Base-by-base conservation (phyloP, 495 filamentous ascomycete genomes). In the Penicillium macrosclerotiorum region DNA sequence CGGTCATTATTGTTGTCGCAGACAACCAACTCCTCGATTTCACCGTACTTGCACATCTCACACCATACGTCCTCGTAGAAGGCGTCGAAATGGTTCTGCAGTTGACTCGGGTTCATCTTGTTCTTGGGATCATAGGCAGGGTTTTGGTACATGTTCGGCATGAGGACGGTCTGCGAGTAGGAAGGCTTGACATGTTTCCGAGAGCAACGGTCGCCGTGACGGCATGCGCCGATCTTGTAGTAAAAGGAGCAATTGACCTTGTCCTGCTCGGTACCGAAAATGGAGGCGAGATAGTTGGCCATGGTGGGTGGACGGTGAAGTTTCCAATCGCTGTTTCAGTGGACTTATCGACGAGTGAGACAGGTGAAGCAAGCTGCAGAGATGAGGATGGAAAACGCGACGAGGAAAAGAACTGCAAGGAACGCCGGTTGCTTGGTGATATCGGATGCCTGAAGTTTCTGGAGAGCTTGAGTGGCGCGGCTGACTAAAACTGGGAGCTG, bases 31-130 rank as follows among this genome's bases (percentile, higher is more conserved):
- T 94, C 89, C 72, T 94, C 89, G 9, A 90, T 70, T 73, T 94
- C 89, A 38, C 89, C 89, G 64, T 90, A 92, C 69, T 88, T 85
- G 83, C 88, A 92, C 85, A 98, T 88, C 79, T 98, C 93, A 76
- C 92, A 96, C 89, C 93, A 98, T 54, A 98, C 85, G 67, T 98
- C 93, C 74, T 98, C 93, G 76, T 98, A 98, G 75, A 98, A 98
- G 55, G 93, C 92, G 72, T 98, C 94, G 63, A 97, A 98, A 76
- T 98, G 93, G 73, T 92, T 94, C 73, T 96, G 92, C 64, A 96
- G 83, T 76, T 98, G 93, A 51, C 76, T 82, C 8, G 90, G 65
- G 71, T 93, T 95, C 87, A 96, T 94, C 71, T 91, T 91, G 76
- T 83, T 93, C 73, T 95, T 95, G 32, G 89, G 86, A 65, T 97